Conservation (phyloP, 2,329 filamentous ascomycete genomes). For the Aspergillus puulaauensis region DNA sequence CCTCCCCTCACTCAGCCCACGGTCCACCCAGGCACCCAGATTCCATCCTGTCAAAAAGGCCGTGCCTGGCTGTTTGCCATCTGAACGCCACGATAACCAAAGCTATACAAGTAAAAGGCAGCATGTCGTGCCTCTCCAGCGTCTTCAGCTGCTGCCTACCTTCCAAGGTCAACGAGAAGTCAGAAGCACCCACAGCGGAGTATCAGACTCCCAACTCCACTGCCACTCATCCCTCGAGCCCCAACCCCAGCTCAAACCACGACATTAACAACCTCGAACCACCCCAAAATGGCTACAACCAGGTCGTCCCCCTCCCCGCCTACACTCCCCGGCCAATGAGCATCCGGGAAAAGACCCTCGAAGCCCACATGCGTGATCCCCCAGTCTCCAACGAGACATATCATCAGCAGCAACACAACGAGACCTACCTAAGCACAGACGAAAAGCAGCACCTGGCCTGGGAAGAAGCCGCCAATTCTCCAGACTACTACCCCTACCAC, state of each 20-base stretch:
- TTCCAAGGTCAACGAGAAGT: background rate
- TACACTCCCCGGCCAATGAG: slow-evolving; percentile 42
- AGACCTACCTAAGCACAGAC: slow-evolving; percentile 16
- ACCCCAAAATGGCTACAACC: slow-evolving; percentile 28
- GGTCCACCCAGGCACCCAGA: slow-evolving; percentile 9
- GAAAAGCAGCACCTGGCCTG: slow-evolving; percentile 33
- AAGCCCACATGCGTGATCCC: slow-evolving; percentile 32
- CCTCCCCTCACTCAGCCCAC: background rate
- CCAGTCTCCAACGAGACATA: slow-evolving; percentile 23
- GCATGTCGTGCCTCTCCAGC: slow-evolving; percentile 9
- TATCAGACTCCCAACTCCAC: background rate
- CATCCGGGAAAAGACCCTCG: slow-evolving; percentile 41
- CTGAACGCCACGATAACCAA: background rate
- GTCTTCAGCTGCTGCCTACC: slow-evolving; percentile 10
- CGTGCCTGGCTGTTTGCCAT: background rate
- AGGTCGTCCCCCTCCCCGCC: slow-evolving; percentile 37
- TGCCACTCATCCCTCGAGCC: background rate
- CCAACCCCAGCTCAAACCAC: background rate
- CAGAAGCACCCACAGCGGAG: background rate
- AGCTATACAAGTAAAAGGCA: background rate
- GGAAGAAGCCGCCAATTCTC: slow-evolving; percentile 12
- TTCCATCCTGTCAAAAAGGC: background rate
- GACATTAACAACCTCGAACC: background rate
- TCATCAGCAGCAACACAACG: background rate
- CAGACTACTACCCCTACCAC: background rate